Evolutionary conservation across 1,284 basidiomycete genomes (phyloP).

Genomic region (Wallemia hederae): DNA sequence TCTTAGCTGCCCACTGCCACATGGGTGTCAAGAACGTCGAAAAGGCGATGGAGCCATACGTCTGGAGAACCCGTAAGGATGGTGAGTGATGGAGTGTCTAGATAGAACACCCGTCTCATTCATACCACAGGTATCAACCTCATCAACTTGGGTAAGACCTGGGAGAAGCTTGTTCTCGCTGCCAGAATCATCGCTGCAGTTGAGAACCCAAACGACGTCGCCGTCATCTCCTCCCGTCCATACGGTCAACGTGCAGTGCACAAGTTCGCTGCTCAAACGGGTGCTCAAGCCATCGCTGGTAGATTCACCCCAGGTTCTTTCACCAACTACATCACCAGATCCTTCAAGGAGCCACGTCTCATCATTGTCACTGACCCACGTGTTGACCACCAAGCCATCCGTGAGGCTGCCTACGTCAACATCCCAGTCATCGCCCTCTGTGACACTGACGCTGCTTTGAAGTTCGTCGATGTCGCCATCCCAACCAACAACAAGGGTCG

Average conservation of each 20-base stretch:
- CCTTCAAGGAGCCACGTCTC: slow-evolving; percentile 97
- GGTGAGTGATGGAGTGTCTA: slow-evolving; percentile 25
- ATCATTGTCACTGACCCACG: slow-evolving; percentile 97
- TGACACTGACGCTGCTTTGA: slow-evolving; percentile 89
- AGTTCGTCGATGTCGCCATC: slow-evolving; percentile 94
- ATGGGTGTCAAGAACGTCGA: slow-evolving; percentile 96
- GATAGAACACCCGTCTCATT: neutral
- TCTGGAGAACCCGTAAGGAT: slow-evolving; percentile 86
- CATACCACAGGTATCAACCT: slow-evolving; percentile 51
- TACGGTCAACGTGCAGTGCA: slow-evolving; percentile 98
- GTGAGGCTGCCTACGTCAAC: slow-evolving; percentile 98
- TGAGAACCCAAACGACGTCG: slow-evolving; percentile 93
- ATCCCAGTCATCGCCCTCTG: slow-evolving; percentile 97
- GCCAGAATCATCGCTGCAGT: slow-evolving; percentile 79
- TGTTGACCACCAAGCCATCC: slow-evolving; percentile 98
- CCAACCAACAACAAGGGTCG: slow-evolving; percentile 98
- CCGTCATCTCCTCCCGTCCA: slow-evolving; percentile 87
- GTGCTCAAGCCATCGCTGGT: slow-evolving; percentile 91
- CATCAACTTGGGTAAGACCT: slow-evolving; percentile 96
- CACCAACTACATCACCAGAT: slow-evolving; percentile 99
- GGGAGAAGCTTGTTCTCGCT: slow-evolving; percentile 93
- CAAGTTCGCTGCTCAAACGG: slow-evolving; percentile 92
- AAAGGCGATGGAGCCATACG: slow-evolving; percentile 92
- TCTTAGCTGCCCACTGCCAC: slow-evolving; percentile 84
- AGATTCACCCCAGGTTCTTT: slow-evolving; percentile 96